Base-by-base conservation (phyloP, 1,284 basidiomycete genomes). In the Uromyces viciae-fabae region DNA sequence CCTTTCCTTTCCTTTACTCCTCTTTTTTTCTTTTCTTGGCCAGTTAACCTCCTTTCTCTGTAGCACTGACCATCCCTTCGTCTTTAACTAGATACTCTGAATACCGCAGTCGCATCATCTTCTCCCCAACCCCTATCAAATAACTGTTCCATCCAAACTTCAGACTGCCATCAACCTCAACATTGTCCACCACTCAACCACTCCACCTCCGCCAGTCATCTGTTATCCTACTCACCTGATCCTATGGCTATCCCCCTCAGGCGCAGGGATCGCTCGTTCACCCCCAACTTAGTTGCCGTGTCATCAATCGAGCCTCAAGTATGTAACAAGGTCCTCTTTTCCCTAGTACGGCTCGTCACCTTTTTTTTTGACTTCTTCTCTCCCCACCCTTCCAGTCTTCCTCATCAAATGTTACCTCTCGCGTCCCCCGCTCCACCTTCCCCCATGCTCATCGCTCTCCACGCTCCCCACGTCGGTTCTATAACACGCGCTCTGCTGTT, bases 381-480 rank as follows among this genome's bases (percentile, higher is more conserved):
- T 19, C 42, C 7, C 43, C 42, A 33, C 19, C 42, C 17, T 36
- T 9, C 64, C 54, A 79, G 76, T 46, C 76, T 56, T 36, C 54
- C 42, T 42, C 76, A 14, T 54, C 64, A 31, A 42, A 38, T 22
- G 3, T 52, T 25, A 38, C 28, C 38, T 54, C 76, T 9, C 76
- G 76, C 36, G 76, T 79, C n/a, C 76, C 76, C 58, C 64, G 76
- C 38, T 79, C 76, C 14, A 79, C 76, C n/a, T 79, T 79, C 31
- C 66, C 76, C 28, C 76, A 79, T 31, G 64, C 66, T 22, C 76
- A 66, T 17, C 76, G 76, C 38, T 79, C 76, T 8, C 76, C 76
- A 42, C 76, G 76, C 36, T 79, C 76, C 22, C 76, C 76, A 38
- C 76, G 76, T 60, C 64, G 76, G 22, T 58, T 69, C 31, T 79